A percentile compares a stretch with the other conserved stretches of the same genome.
Evolutionary conservation across 441 rosid genomes (phyloP).

Genomic region (Erodium texanum): DNA sequence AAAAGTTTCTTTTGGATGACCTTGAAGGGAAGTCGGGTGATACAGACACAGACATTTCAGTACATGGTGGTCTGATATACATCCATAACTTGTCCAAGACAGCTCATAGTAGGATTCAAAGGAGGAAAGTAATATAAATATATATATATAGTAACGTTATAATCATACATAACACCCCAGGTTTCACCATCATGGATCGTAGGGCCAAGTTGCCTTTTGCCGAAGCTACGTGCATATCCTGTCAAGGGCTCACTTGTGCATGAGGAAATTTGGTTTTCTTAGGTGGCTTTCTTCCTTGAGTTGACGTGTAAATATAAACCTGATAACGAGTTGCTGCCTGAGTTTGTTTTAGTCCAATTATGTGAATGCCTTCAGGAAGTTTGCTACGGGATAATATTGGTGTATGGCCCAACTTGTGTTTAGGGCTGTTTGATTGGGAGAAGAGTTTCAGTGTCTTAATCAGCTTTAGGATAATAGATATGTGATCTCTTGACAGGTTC

Average conservation of each 20-base stretch:
- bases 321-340: constrained; percentile 17
- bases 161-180: constrained; percentile 24
- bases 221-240: background rate
- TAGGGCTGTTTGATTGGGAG: background rate
- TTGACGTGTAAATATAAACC: constrained; percentile 29
- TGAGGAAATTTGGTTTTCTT: constrained; percentile 21
- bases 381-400: background rate
- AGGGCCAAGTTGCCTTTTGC: constrained; percentile 19
- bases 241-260: constrained; percentile 15
- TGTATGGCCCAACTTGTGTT: constrained; percentile 15
- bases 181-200: constrained; percentile 16
- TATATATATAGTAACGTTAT: constrained; percentile 1
- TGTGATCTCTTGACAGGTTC: background rate
- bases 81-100: constrained; percentile 22
- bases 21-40: constrained; percentile 23
- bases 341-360: constrained; percentile 8
- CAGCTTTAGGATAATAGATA: background rate
- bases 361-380: constrained; percentile 17
- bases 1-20: constrained; percentile 16
- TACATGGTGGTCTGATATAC: constrained; percentile 27
- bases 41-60: constrained; percentile 34
- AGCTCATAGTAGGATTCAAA: constrained; percentile 22
- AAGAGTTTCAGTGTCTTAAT: background rate
- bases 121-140: constrained; percentile 8
- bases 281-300: constrained; percentile 21